Conservation (phyloP, 2,329 filamentous ascomycete species). For the Paecilomyces sp. region DNA sequence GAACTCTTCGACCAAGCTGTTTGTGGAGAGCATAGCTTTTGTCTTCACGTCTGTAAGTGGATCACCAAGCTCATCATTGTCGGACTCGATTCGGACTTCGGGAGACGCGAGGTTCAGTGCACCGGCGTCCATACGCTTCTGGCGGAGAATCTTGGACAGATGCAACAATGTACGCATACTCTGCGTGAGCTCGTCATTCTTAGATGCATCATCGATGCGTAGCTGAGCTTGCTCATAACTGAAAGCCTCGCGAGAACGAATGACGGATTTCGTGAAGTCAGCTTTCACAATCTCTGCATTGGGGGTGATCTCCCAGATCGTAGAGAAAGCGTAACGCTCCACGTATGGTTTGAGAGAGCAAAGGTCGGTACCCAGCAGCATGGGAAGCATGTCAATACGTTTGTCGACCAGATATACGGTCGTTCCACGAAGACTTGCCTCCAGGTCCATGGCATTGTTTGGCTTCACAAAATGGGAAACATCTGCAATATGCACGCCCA, state of each 20-base stretch:
- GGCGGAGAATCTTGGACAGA: slow-evolving; percentile 86
- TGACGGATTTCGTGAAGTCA: slow-evolving; percentile 96
- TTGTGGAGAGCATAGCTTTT: slow-evolving; percentile 88
- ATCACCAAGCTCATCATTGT: slow-evolving; percentile 92
- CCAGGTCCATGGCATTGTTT: slow-evolving; percentile 92
- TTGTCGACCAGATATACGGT: slow-evolving; percentile 98
- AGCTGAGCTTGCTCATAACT: slow-evolving; percentile 96
- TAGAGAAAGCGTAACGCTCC: slow-evolving; percentile 84
- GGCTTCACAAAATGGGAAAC: slow-evolving; percentile 99
- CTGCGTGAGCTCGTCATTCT: slow-evolving; percentile 80
- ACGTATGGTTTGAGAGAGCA: slow-evolving; percentile 97
- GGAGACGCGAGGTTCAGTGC: slow-evolving; percentile 95
- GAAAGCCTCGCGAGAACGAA: slow-evolving; percentile 92
- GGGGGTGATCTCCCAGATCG: slow-evolving; percentile 79
- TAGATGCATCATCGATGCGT: slow-evolving; percentile 80
- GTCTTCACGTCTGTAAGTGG: slow-evolving; percentile 87
- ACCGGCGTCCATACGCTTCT: slow-evolving; percentile 94
- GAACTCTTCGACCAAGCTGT: slow-evolving; percentile 97
- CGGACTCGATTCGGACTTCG: slow-evolving; percentile 90
- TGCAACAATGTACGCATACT: slow-evolving; percentile 81
- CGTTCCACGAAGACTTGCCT: slow-evolving; percentile 88
- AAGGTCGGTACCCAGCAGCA: slow-evolving; percentile 88
- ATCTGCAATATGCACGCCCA: slow-evolving; percentile 97
- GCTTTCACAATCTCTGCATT: slow-evolving; percentile 77
- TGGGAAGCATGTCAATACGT: slow-evolving; percentile 98